phyloP scores from a whole-genome alignment of 495 filamentous ascomycete genomes.

The Neurospora terricola region DNA sequence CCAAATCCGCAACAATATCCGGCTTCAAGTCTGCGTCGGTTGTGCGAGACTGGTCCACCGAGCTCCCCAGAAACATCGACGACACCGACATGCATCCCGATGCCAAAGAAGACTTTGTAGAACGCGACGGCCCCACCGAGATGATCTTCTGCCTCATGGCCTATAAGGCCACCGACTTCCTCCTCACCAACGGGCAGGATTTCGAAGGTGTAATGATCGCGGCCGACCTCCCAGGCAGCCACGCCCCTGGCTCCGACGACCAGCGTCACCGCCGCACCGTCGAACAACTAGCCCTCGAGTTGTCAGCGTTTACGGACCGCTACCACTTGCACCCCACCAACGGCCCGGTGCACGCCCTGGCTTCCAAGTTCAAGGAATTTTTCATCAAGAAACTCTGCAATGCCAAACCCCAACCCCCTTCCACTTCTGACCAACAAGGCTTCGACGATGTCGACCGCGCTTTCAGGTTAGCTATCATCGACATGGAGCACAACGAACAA shows the following conservation, averaged over 20 bases:
- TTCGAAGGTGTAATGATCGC: conserved; percentile 35
- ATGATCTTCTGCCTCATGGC: conserved; percentile 58
- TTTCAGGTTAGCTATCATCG: conserved; percentile 34
- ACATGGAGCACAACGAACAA: conserved; percentile 32
- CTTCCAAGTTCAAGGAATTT: conserved; percentile 34
- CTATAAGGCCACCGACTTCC: conserved; percentile 38
- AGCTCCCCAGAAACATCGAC: conserved; percentile 43
- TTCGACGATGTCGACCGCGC: conserved; percentile 26
- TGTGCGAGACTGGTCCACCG: conserved; percentile 38
- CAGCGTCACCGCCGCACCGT: conserved; percentile 40
- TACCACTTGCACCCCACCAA: conserved; percentile 50
- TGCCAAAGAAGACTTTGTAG: conserved; percentile 43
- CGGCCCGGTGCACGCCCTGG: conserved; percentile 49
- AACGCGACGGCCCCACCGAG: conserved; percentile 50
- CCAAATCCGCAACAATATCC: conserved; percentile 46
- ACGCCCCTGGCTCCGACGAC: conserved; percentile 20
- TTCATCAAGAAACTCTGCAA: conserved; percentile 34
- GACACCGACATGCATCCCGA: conserved; percentile 49
- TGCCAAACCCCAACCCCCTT: conserved; percentile 29
- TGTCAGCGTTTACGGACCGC: conserved; percentile 37
- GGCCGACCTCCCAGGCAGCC: conserved; percentile 15
- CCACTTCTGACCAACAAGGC: conserved; percentile 12
- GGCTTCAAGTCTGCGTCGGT: conserved; percentile 50
- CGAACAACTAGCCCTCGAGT: conserved; percentile 30
- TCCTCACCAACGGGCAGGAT: conserved; percentile 31